phyloP scores from a whole-genome alignment of 768 basidiomycete genomes.

The Auriscalpium vulgare region DNA sequence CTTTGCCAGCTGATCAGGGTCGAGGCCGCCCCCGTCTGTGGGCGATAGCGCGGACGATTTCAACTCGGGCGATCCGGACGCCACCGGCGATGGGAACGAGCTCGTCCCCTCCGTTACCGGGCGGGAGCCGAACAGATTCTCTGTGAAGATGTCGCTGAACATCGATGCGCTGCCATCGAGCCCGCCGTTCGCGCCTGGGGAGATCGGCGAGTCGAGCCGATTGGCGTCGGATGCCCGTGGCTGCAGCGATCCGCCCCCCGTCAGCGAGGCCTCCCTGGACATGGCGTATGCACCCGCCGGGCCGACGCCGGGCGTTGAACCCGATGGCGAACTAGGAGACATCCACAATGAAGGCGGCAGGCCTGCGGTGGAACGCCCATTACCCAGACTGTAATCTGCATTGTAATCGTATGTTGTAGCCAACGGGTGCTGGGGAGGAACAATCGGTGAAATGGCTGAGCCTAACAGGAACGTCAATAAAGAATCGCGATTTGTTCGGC shows the following conservation, averaged over 20 bases:
- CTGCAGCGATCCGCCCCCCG: too few species aligned
- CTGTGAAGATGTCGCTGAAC: constrained; percentile 45
- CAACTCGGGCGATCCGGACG: constrained; percentile 65
- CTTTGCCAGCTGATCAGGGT: constrained; percentile 61
- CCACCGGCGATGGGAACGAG: constrained; percentile 55
- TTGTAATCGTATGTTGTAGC: constrained; percentile 20
- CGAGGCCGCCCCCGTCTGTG: constrained; percentile 29
- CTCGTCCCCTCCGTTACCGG: constrained; percentile 37
- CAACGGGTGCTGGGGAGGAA: constrained; percentile 10
- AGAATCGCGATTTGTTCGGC: neutral
- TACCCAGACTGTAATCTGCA: constrained; percentile 20
- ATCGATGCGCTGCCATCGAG: constrained; percentile 23
- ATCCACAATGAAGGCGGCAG: constrained; percentile 80
- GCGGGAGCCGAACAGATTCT: constrained; percentile 46
- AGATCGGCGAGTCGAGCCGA: constrained; percentile 6
- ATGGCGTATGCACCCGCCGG: neutral
- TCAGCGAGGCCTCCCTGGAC: constrained; percentile 5
- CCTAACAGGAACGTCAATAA: constrained; percentile 1
- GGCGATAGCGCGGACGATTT: constrained; percentile 33
- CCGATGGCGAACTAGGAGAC: constrained; percentile 54
- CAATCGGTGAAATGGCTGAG: constrained; percentile 6
- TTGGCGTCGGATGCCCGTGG: constrained; percentile 4
- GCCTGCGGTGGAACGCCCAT: constrained; percentile 45
- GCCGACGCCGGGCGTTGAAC: constrained; percentile 31
- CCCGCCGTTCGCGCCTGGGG: neutral